Evolutionary conservation across 768 basidiomycete genomes (phyloP).

Genomic region (Nevesoporus exiguus): DNA sequence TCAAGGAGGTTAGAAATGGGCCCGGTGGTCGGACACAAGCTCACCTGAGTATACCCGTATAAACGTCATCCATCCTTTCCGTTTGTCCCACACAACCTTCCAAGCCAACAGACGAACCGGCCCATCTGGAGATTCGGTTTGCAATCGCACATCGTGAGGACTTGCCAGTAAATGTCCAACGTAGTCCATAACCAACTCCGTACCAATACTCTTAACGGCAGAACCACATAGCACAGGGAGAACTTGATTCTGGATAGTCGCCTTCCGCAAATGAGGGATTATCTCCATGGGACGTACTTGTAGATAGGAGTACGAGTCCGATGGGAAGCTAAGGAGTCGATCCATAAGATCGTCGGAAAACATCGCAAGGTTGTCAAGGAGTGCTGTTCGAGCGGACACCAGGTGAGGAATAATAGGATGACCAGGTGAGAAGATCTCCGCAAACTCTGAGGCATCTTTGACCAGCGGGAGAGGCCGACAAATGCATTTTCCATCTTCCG

Average conservation of each 20-base stretch:
- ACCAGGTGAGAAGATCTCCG: constrained; percentile 44
- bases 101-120: constrained; percentile 71
- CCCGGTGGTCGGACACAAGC: constrained; percentile 9
- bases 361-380: constrained; percentile 80
- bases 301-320: constrained; percentile 62
- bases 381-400: constrained; percentile 58
- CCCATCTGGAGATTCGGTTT: constrained; percentile 41
- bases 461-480: constrained; percentile 49
- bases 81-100: constrained; percentile 87
- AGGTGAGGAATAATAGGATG: constrained; percentile 74
- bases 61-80: constrained; percentile 89
- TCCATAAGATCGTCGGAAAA: constrained; percentile 81
- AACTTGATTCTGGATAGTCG: constrained; percentile 61
- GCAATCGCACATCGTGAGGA: constrained; percentile 61
- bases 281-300: constrained; percentile 51
- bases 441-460: constrained; percentile 39
- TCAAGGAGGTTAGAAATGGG: constrained; percentile 2
- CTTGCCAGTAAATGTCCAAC: constrained; percentile 76
- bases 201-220: constrained; percentile 77
- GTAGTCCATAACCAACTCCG: constrained; percentile 77
- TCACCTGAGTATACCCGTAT: constrained; percentile 84
- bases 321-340: constrained; percentile 52
- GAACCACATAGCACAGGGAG: constrained; percentile 84
- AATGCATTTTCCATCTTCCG: constrained; percentile 43
- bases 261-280: constrained; percentile 61